Base-by-base conservation (phyloP, 1,139 yeast species). In the Magnusiomyces sp. region DNA sequence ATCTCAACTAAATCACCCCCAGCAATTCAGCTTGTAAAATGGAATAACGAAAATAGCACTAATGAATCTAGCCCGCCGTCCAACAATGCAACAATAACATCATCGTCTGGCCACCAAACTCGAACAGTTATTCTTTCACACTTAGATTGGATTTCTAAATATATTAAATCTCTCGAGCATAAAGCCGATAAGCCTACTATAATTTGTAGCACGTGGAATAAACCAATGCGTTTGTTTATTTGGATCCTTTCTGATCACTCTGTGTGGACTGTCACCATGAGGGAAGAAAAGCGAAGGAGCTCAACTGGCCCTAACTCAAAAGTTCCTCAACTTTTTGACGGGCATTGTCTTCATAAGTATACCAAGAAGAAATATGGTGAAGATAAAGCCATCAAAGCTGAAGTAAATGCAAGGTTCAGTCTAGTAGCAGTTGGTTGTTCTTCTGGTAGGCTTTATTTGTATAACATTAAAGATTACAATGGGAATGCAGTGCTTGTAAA, bases 341-440 rank as follows among this genome's bases (percentile, higher is more conserved):
- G 61, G 27, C 59, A 55, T 46, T 42, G 60, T 7, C 50, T 64
- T 23, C 64, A 64, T 46, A 40, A 45, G 14, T 56, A 59, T 34
- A 49, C 33, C 40, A 42, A 10, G 11, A 51, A 10, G 11, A 51
- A 50, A 11, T 34, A 50, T 11, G 5, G 5, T 10, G 57, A 58
- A n/a, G 60, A 56, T 34, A 50, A 49, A 13, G 70, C 66, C 2
- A 53, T 56, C 2, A 49, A 53, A 13, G 54, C 62, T 10, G 62
- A 67, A 2, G 60, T 68, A n/a, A 68, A 68, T 45, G 67, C 71
- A 1, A 54, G 69, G n/a, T 68, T 66, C 50, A 63, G 68, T 41
- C 55, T 64, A 16, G 58, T 67, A 7, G 67, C 68, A 1, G 67
- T 66, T 11, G 71, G 70, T 3, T 60, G 67, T 29, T 43, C 54